phyloP scores from a whole-genome alignment of 1,284 basidiomycete genomes.

The Peniophora sp. region DNA sequence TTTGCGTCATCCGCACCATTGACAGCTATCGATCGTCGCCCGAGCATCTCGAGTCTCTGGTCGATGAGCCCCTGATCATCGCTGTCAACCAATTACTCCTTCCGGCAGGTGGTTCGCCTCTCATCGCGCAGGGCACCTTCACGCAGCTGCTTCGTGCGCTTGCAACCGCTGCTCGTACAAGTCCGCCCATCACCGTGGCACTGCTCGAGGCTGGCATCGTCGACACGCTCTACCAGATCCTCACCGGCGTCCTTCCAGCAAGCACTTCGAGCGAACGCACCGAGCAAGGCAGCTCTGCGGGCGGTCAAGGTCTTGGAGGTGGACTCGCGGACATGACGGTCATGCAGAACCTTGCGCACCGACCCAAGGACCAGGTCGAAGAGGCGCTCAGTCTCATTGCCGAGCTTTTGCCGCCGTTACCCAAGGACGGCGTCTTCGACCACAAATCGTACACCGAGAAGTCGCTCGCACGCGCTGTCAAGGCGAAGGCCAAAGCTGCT shows the following conservation, averaged over 20 bases:
- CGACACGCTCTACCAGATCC: slow-evolving; percentile 85
- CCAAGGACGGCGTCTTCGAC: slow-evolving; percentile 94
- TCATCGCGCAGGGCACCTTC: slow-evolving; percentile 81
- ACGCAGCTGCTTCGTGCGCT: slow-evolving; percentile 83
- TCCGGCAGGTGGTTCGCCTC: slow-evolving; percentile 79
- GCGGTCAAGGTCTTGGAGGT: slow-evolving; percentile 72
- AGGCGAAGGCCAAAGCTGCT: slow-evolving; percentile 72
- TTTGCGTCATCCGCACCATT: slow-evolving; percentile 87
- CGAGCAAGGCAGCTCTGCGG: slow-evolving; percentile 56
- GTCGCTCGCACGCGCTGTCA: slow-evolving; percentile 62
- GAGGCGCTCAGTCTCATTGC: slow-evolving; percentile 83
- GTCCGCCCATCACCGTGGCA: slow-evolving; percentile 78
- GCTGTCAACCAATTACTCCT: slow-evolving; percentile 81
- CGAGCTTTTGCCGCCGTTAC: slow-evolving; percentile 85
- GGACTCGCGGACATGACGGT: slow-evolving; percentile 93
- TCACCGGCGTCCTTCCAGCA: slow-evolving; percentile 85
- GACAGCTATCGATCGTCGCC: slow-evolving; percentile 84
- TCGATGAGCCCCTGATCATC: slow-evolving; percentile 76
- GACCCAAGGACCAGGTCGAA: slow-evolving; percentile 95
- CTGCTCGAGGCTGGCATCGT: slow-evolving; percentile 88
- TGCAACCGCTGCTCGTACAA: slow-evolving; percentile 79
- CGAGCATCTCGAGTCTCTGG: slow-evolving; percentile 79
- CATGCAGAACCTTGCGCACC: slow-evolving; percentile 93
- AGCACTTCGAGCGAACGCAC: slow-evolving; percentile 36
- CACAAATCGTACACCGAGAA: slow-evolving; percentile 87